Evolutionary conservation across 768 basidiomycete species (phyloP).

Genomic region (Leccinum barrowsii): DNA sequence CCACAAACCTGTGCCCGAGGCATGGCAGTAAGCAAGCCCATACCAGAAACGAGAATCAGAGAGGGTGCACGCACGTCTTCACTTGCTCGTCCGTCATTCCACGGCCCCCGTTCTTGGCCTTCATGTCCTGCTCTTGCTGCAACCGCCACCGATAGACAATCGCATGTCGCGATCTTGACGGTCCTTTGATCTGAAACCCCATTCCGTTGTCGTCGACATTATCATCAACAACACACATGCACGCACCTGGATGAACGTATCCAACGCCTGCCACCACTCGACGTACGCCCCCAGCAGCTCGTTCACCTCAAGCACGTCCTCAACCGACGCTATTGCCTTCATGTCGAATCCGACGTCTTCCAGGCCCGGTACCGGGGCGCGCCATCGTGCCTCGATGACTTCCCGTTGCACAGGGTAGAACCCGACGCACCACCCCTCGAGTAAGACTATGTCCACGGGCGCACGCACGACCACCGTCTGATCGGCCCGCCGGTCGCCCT

Average conservation of each 20-base stretch:
- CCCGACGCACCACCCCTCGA: conserved; percentile 97
- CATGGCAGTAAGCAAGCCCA: not conserved
- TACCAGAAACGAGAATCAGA: not conserved
- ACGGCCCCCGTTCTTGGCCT: conserved; percentile 71
- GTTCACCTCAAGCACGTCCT: conserved; percentile 65
- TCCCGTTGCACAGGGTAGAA: conserved; percentile 60
- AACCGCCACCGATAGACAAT: conserved; percentile 86
- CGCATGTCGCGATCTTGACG: conserved; percentile 33
- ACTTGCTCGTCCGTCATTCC: conserved; percentile 88
- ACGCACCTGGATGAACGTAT: conserved; percentile 73
- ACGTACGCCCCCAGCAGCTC: conserved; percentile 55
- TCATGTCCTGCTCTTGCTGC: conserved; percentile 90
- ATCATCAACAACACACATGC: not conserved
- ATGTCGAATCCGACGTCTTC: conserved; percentile 24
- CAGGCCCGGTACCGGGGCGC: conserved; percentile 23
- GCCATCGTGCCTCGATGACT: conserved; percentile 55
- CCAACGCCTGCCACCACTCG: conserved; percentile 66
- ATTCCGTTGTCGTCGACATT: conserved; percentile 4
- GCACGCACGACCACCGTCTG: conserved; percentile 40
- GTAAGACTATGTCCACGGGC: conserved; percentile 75
- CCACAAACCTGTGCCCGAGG: conserved; percentile 60
- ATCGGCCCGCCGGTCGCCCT: conserved; percentile 71
- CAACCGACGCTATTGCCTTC: conserved; percentile 38
- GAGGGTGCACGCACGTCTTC: conserved; percentile 38
- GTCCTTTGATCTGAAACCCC: conserved; percentile 36